Base-by-base conservation (phyloP, 1,284 basidiomycete species). In the Neotropicomus parvogracilis region DNA sequence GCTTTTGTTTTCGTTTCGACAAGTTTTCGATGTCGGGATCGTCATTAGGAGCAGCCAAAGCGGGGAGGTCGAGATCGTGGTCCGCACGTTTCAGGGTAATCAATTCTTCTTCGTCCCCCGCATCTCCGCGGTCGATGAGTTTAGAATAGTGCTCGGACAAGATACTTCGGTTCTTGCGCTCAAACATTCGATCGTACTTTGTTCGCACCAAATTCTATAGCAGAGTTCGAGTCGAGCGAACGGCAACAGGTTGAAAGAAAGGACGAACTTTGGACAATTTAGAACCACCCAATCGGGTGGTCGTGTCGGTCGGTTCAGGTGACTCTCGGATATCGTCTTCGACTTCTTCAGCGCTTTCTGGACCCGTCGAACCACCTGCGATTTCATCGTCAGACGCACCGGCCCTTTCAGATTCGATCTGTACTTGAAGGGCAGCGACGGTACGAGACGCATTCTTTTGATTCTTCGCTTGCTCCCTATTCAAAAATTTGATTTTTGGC, bases 141-240 rank as follows among this genome's bases (percentile, higher is more conserved):
- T 92, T 93, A 49, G 76, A 79, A 71, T 97, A 98, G 67, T 97
- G 95, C 54, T 87, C 81, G 0, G 93, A 94, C 16, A 98, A 79
- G 44, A 98, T 88, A 56, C 85, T 88, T 68, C 97, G 95, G 67
- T 98, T 98, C 69, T 91, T 95, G 50, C 95, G 84, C 63, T 91
- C 89, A 64, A 99, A 99, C 92, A 99, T 97, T 44, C 93, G 83
- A 68, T 99, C 97, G 67, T 98, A 97, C 71, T 97, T 98, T 5
- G 97, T 98, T 48, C 91, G 80, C 0, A 94, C 87, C 19, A 59
- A 61, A 32, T 63, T 60, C 64, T 69, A 45, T 59, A 50, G 53
- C 8, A 40, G 13, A 19, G 9, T 11, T 34, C 6, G n/a, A 20
- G 19, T 26, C 21, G 20, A 52, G 36, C 39, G 32, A 41, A 44